Evolutionary conservation across 2,329 filamentous ascomycete species (phyloP), one percentile per base, ranked within the genome.

Genomic region (Epichloe baconii): DNA sequence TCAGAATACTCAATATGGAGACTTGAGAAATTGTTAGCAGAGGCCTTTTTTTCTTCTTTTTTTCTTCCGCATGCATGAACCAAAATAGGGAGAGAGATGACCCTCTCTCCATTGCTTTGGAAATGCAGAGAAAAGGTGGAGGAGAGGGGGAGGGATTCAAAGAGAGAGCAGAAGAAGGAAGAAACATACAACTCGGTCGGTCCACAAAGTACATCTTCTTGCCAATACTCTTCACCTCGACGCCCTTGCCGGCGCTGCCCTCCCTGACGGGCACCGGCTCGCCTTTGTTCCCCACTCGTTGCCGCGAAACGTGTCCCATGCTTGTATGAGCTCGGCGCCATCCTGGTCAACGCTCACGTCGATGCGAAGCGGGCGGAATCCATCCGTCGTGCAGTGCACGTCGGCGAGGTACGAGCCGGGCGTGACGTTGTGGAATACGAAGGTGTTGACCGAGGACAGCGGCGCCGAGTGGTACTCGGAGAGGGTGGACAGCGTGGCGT

Each of bases 241-340:
- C 73, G 26, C 72, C 71, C 5, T 40, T 3, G 2, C 17, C 44
- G 2, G 34, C 40, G n/a, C 53, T 65, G 1, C 63, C 68, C 35
- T 69, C 67, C 21, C 66, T 70, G 48, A 75, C 65, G 4, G 56
- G 57, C 35, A 76, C 71, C 44, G 65, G 74, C 69, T 86, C 84
- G 15, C 90, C 91, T 62, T 82, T 85, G 64, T 95, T 94, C 17
- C 75, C 89, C 91, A 96, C 59, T 93, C 86, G 61, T 95, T 91
- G 0, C 88, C 89, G 46, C 88, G 76, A 65, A 83, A 95, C 26
- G 88, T 95, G 72, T 91, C 86, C 84, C 86, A 93, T 31, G 82
- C 82, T 42, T 75, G 70, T 3, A 88, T 8, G 11, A 17, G 7
- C 19, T 44, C 42, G 4, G 4, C n/a, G 17, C 42, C 73, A 58